phyloP scores from a whole-genome alignment of 495 filamentous ascomycete genomes.

The Cairneyella variabilis region DNA sequence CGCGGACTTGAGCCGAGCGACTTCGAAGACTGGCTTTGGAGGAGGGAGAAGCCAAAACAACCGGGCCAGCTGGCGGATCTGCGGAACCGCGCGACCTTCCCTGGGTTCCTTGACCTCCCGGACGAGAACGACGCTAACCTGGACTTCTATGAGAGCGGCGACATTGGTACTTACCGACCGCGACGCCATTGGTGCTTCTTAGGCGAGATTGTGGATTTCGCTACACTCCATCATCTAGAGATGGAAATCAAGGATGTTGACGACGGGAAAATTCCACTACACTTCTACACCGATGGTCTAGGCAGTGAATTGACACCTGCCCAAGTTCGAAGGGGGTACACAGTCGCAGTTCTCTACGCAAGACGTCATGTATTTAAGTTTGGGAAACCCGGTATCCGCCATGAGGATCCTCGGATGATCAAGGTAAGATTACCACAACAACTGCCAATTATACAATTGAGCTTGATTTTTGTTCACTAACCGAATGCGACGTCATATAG shows the following conservation, averaged over 20 bases:
- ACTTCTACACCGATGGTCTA: slow-evolving; percentile 29
- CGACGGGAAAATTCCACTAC: slow-evolving; percentile 22
- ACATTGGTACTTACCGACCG: slow-evolving; percentile 18
- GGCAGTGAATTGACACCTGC: slow-evolving; percentile 24
- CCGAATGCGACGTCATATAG: slow-evolving; percentile 10
- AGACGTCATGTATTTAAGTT: slow-evolving; percentile 26
- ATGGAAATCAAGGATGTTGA: slow-evolving; percentile 27
- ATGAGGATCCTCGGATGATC: slow-evolving; percentile 25
- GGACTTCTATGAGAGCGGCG: slow-evolving; percentile 22
- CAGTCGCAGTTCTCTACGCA: slow-evolving; percentile 32
- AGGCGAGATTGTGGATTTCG: slow-evolving; percentile 30
- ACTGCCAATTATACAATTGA: neutral
- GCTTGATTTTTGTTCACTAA: neutral
- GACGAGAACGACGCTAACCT: slow-evolving; percentile 18
- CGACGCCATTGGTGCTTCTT: slow-evolving; percentile 32
- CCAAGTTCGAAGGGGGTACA: slow-evolving; percentile 28
- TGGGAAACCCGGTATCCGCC: slow-evolving; percentile 24
- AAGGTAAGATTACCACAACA: slow-evolving; percentile 27
- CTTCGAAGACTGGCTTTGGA: slow-evolving; percentile 32
- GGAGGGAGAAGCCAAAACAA: slow-evolving; percentile 23
- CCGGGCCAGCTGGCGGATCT: slow-evolving; percentile 21
- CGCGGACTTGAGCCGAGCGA: slow-evolving; percentile 23
- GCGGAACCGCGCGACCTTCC: slow-evolving; percentile 25
- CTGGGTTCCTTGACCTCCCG: slow-evolving; percentile 28
- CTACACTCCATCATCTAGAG: slow-evolving; percentile 22